These are phyloP conservation scores for Talaromyces borbonicus DNA, from an alignment of 495 filamentous ascomycete species.

Conservation along the genomic window DNA sequence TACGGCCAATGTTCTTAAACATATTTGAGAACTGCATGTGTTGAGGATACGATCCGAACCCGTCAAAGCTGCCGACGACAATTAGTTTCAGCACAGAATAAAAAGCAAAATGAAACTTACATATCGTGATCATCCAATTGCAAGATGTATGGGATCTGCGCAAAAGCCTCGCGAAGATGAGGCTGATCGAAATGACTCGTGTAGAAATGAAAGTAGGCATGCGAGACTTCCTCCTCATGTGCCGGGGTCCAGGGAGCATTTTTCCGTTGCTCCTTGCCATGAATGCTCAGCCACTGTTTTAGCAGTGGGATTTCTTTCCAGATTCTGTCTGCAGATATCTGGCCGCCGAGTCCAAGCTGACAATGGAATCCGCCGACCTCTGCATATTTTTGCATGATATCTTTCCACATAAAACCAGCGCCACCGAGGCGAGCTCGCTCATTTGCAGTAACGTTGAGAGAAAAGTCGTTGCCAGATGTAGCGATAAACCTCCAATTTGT, in stretches of 20 bases:
- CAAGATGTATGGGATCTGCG: conserved; percentile 89
- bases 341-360: conserved; percentile 83
- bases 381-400: conserved; percentile 92
- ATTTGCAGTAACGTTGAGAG: conserved; percentile 70
- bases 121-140: conserved; percentile 97
- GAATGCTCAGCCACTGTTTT: conserved; percentile 86
- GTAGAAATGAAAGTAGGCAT: conserved; percentile 98
- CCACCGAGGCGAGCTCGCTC: conserved; percentile 80
- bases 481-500: conserved; percentile 95
- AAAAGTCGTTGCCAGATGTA: conserved; percentile 92
- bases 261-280: conserved; percentile 84
- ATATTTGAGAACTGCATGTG: conserved; percentile 97
- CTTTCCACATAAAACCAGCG: conserved; percentile 95
- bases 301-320: conserved; percentile 93
- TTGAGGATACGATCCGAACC: conserved; percentile 94
- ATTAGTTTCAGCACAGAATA: conserved; percentile 1
- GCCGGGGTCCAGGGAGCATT: conserved; percentile 83
- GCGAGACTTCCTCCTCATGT: conserved; percentile 87
- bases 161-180: conserved; percentile 85
- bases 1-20: conserved; percentile 95
- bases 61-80: conserved; percentile 66
- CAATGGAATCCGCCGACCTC: conserved; percentile 94
- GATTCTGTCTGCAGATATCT: conserved; percentile 91
- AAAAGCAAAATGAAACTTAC: conserved; percentile 45
- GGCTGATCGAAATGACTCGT: conserved; percentile 96